phyloP scores from a whole-genome alignment of 2,329 filamentous ascomycete species.

The Xylariaceae sp. region DNA sequence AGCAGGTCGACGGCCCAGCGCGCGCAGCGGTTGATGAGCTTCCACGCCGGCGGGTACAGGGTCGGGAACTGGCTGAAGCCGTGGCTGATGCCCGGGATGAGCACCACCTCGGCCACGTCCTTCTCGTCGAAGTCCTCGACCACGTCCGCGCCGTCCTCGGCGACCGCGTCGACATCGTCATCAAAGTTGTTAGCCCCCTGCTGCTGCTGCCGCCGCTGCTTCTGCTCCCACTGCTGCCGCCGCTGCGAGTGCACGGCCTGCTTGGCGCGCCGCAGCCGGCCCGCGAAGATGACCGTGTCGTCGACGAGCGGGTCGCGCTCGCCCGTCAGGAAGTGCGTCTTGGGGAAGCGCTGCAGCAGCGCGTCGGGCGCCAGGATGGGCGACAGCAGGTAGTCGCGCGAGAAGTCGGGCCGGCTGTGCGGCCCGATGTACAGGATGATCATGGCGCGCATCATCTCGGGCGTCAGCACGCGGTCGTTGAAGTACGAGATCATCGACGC shows the following conservation, averaged over 20 bases:
- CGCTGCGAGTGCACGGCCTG: conserved; percentile 41
- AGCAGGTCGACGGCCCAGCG: conserved; percentile 80
- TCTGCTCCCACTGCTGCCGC: too few relatives aligned
- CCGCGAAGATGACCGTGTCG: conserved; percentile 94
- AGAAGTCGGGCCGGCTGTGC: conserved; percentile 87
- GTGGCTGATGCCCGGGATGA: conserved; percentile 85
- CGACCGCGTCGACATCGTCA: too few relatives aligned
- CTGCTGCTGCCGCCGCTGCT: too few relatives aligned
- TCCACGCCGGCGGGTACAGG: conserved; percentile 85
- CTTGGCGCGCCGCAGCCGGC: conserved; percentile 75
- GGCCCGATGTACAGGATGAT: conserved; percentile 96
- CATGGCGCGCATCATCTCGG: conserved; percentile 99
- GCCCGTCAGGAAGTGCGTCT: conserved; percentile 88
- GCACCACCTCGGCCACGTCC: conserved; percentile 70
- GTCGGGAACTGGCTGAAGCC: conserved; percentile 89
- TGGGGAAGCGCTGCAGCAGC: conserved; percentile 79
- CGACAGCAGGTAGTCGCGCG: conserved; percentile 81
- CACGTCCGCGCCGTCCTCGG: conserved; percentile 38
- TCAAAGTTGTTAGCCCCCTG: too few relatives aligned
- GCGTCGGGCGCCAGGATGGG: conserved; percentile 83
- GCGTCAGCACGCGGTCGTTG: conserved; percentile 87
- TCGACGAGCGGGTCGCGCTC: conserved; percentile 94
- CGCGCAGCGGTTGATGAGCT: conserved; percentile 70
- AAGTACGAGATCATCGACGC: conserved; percentile 98
- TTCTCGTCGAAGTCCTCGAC: conserved; percentile 59